A percentile compares a stretch with the other conserved stretches of the same genome.
Conservation (phyloP, 1,284 basidiomycete genomes). For the Heterobasidion irregulare region DNA sequence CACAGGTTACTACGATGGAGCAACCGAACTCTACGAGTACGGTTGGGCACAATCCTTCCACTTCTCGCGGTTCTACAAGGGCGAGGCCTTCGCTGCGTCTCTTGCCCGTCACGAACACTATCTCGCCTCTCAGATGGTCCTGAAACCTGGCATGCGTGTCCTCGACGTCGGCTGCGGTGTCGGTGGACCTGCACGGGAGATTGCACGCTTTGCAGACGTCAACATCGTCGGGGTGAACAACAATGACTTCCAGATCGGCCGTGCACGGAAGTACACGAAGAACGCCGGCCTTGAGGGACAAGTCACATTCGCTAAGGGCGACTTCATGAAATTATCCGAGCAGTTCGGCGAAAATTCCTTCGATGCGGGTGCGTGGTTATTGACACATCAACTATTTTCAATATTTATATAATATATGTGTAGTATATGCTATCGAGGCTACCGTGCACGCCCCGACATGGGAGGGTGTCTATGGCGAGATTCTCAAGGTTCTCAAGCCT, state of each 20-base stretch:
- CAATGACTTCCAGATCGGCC: slow-evolving; percentile 91
- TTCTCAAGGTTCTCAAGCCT: slow-evolving; percentile 93
- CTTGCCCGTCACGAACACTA: slow-evolving; percentile 98
- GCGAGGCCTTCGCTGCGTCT: slow-evolving; percentile 79
- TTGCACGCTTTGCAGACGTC: slow-evolving; percentile 86
- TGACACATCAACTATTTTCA: background rate
- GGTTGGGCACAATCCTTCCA: slow-evolving; percentile 96
- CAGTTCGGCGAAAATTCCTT: slow-evolving; percentile 93
- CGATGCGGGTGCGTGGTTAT: slow-evolving; percentile 70
- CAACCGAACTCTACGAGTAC: slow-evolving; percentile 96
- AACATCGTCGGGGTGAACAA: slow-evolving; percentile 91
- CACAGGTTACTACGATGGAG: slow-evolving; percentile 92
- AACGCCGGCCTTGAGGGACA: slow-evolving; percentile 72
- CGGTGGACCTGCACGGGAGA: slow-evolving; percentile 94
- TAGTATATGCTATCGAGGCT: slow-evolving; percentile 96
- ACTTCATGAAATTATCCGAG: slow-evolving; percentile 93
- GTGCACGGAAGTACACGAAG: slow-evolving; percentile 81
- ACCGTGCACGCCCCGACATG: slow-evolving; percentile 94
- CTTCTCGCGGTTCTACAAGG: slow-evolving; percentile 97
- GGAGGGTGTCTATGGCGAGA: slow-evolving; percentile 94
- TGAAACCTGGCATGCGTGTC: slow-evolving; percentile 89
- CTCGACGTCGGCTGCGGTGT: slow-evolving; percentile 98
- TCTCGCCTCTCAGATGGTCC: slow-evolving; percentile 78
- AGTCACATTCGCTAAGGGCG: slow-evolving; percentile 81
- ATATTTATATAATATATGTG: slow-evolving; percentile 1